These are phyloP conservation scores for Monilinia aucupariae DNA, from an alignment of 2,329 filamentous ascomycete genomes.

Conservation along the genomic window DNA sequence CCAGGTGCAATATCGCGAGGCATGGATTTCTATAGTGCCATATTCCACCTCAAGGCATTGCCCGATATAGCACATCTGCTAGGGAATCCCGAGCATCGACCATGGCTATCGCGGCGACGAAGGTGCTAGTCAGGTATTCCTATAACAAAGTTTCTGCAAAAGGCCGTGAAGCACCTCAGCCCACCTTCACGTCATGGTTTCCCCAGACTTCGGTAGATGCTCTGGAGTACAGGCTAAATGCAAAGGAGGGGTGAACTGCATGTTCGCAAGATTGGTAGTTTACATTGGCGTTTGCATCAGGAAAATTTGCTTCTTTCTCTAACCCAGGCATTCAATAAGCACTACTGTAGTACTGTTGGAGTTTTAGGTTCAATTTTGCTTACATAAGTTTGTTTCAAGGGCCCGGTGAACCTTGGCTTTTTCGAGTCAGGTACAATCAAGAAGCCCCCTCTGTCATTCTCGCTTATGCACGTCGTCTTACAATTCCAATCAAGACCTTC, in stretches of 20 bases:
- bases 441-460: neutral
- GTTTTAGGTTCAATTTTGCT: neutral
- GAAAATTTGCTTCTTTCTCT: neutral
- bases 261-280: conserved; percentile 11
- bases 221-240: conserved; percentile 9
- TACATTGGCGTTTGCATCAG: neutral
- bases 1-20: neutral
- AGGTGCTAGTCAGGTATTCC: neutral
- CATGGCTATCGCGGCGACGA: conserved; percentile 7
- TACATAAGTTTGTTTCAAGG: no score
- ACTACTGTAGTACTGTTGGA: no score
- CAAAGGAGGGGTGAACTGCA: neutral
- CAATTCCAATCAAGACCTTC: conserved; percentile 5
- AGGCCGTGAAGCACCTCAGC: neutral
- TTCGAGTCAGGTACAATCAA: conserved; percentile 3
- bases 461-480: conserved; percentile 17
- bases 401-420: neutral
- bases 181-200: conserved; percentile 14
- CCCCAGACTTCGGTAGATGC: conserved; percentile 13
- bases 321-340: no score
- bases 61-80: neutral
- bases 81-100: neutral
- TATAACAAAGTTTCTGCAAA: neutral
- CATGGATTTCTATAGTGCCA: neutral
- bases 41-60: neutral